Base-by-base conservation (phyloP, 2,329 filamentous ascomycete genomes). In the Sarocladiaceae sp. region DNA sequence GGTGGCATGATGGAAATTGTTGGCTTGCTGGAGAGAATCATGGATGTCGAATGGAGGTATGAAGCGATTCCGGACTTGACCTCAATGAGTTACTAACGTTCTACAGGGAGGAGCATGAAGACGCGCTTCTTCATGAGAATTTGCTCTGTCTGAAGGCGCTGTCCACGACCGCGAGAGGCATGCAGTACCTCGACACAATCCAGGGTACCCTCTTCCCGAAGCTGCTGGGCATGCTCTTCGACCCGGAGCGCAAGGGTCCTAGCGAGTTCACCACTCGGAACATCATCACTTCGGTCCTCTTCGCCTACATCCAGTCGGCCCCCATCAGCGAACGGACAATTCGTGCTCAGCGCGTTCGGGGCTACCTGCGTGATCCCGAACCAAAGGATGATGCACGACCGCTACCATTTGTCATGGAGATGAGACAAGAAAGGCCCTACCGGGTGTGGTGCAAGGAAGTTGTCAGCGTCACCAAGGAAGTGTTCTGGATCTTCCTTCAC, bases 401-500 rank as follows among this genome's bases (percentile, higher is more conserved):
- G 0, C 70, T 95, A 6, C 82, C 82, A 3, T 97, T 97, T 60
- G 89, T 97, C 37, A 69, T 91, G 18, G 86, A 90, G 48, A 97
- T 97, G 81, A 84, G 86, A 54, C 82, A 83, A 27, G 80, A 88
- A 41, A 79, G 91, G 1, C 91, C 91, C 1, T 98, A 96, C 63
- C 85, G 88, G 26, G 78, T 95, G 3, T 98, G 91, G 91, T 88
- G 84, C 66, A 93, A 90, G 63, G 93, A 98, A 65, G 81, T 91
- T 15, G 83, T 83, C 48, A 90, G 86, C 55, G 91, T 97, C 39
- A 95, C 90, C 33, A 96, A 96, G 63, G 91, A 98, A 62, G 91
- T 97, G 21, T 98, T 98, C 61, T 98, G 91, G 91, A 97, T 97
- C 60, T 98, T 97, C 68, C 74, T 97, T 44, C 91, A 97, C 64